Conservation (phyloP, 1,284 basidiomycete species). For the Irpex sp. region DNA sequence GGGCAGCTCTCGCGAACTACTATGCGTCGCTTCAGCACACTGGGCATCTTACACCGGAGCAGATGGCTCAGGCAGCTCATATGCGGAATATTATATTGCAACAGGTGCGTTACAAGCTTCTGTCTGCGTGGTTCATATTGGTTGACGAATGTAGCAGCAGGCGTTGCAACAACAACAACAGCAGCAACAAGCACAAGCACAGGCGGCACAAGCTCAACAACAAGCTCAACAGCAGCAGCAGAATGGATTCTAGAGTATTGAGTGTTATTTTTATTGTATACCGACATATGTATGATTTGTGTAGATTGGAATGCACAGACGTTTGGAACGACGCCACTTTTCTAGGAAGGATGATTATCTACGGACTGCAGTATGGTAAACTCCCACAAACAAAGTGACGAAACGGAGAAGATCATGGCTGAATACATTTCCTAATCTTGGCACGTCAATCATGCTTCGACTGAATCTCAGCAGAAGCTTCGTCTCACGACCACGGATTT, state of each 20-base stretch:
- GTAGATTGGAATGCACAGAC: not conserved
- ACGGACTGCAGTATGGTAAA: not conserved
- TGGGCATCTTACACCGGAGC: conserved; percentile 4
- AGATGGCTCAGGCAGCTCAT: conserved; percentile 5
- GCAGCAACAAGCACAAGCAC: conserved; percentile 14
- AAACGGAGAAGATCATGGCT: not conserved
- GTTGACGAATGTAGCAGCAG: not conserved
- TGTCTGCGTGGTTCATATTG: not conserved
- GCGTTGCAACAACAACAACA: conserved; percentile 12
- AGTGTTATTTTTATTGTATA: not conserved
- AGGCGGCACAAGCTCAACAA: conserved; percentile 14
- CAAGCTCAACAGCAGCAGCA: conserved; percentile 17
- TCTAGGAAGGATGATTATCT: too few species aligned
- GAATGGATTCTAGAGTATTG: conserved; percentile 5
- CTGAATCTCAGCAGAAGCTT: not conserved
- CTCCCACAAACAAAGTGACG: not conserved
- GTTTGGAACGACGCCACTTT: too few species aligned
- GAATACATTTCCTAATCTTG: not conserved
- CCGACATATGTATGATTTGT: not conserved
- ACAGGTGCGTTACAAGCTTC: conserved; percentile 7
- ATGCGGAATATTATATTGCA: not conserved
- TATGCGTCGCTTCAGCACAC: not conserved
- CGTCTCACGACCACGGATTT: not conserved
- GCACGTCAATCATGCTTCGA: not conserved
- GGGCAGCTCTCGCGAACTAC: not conserved